Conservation (phyloP, 169 alveolate species). For the Plasmodium berghei region DNA sequence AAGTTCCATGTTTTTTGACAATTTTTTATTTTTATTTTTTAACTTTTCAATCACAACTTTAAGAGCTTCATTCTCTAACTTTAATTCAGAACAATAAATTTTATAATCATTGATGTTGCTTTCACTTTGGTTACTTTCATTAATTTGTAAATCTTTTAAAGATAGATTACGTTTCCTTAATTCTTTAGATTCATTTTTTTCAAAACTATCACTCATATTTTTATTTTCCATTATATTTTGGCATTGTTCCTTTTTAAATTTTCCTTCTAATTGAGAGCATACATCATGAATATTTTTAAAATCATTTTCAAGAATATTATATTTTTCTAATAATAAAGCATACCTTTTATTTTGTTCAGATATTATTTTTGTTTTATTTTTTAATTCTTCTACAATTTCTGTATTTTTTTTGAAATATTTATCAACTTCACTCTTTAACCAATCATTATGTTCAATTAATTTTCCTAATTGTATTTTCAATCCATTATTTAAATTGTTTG, state of each 20-base stretch:
- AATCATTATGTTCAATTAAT: conserved; percentile 21
- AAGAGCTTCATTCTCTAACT: conserved; percentile 43
- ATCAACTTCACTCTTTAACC: conserved; percentile 3
- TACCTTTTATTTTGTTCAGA: conserved; percentile 6
- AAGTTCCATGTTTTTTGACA: conserved; percentile 43
- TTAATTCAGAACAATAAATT: conserved; percentile 44
- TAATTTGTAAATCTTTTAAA: conserved; percentile 30
- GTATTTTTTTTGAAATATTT: neutral
- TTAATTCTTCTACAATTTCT: conserved; percentile 1
- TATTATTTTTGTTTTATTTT: conserved; percentile 8
- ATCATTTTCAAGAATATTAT: conserved; percentile 37
- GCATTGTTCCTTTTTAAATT: conserved; percentile 16
- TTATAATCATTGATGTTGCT: conserved; percentile 22
- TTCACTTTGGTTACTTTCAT: conserved; percentile 44
- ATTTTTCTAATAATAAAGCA: conserved; percentile 7
- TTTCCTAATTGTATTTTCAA: neutral
- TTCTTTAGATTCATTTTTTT: neutral
- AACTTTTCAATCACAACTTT: conserved; percentile 7
- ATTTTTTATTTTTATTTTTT: conserved; percentile 32
- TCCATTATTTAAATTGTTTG: neutral
- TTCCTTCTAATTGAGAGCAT: conserved; percentile 28
- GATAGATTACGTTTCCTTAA: conserved; percentile 43
- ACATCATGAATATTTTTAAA: conserved; percentile 36
- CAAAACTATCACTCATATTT: neutral
- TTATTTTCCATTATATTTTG: neutral